Conservation (phyloP, 2,329 filamentous ascomycete genomes). For the Aspergillus arachidicola region DNA sequence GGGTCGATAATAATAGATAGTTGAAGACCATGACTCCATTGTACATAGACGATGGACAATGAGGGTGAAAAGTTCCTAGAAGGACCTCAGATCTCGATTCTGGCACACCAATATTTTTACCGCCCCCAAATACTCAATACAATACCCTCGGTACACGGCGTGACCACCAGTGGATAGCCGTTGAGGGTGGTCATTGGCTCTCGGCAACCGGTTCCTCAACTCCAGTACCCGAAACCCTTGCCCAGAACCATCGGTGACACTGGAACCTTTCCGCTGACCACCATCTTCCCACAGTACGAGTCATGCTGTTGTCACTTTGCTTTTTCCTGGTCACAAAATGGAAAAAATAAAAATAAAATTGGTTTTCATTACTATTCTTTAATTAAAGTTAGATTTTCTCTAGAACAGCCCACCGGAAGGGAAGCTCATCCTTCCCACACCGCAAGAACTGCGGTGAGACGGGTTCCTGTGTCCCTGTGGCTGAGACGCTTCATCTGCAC, state of each 20-base stretch:
- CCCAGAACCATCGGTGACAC: too few relatives aligned
- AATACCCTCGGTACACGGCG: too few relatives aligned
- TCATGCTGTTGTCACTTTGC: background rate
- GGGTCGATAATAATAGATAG: background rate
- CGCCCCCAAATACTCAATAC: too few relatives aligned
- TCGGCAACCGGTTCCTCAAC: too few relatives aligned
- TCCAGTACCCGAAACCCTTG: too few relatives aligned
- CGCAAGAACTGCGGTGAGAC: conserved; percentile 1
- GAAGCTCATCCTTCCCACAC: background rate
- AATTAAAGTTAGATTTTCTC: background rate
- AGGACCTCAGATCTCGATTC: too few relatives aligned
- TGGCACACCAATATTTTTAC: too few relatives aligned
- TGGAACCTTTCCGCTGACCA: background rate
- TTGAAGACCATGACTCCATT: background rate
- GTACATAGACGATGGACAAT: background rate
- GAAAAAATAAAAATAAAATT: too few relatives aligned
- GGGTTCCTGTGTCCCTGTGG: background rate
- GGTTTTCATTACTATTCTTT: background rate
- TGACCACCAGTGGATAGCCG: too few relatives aligned
- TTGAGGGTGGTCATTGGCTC: too few relatives aligned
- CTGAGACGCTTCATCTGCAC: background rate
- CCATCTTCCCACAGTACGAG: background rate
- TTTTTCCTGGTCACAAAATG: too few relatives aligned
- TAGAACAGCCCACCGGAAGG: background rate
- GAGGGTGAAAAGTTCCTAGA: background rate